phyloP scores from a whole-genome alignment of 495 filamentous ascomycete genomes.

The Penicillium dipodomyicola region DNA sequence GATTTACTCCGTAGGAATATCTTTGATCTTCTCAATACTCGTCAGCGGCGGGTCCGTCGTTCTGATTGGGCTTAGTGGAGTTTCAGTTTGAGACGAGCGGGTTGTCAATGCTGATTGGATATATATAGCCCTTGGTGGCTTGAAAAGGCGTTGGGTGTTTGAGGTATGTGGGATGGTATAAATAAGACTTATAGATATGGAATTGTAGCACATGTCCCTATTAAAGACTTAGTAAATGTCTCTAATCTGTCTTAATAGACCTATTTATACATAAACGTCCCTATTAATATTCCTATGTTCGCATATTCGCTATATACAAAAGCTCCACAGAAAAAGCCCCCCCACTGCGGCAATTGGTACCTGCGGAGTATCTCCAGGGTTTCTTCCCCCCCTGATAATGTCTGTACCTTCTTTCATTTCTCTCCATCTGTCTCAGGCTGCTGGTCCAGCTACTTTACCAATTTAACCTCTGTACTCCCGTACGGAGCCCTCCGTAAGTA shows the following conservation, averaged over 20 bases:
- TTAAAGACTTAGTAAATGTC: no score
- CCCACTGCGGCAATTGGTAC: slow-evolving; percentile 11
- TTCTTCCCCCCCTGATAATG: slow-evolving; percentile 6
- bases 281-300: no score
- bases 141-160: background rate
- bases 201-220: no score
- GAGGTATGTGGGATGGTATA: background rate
- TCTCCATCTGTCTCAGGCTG: slow-evolving; percentile 6
- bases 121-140: background rate
- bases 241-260: no score
- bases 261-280: no score
- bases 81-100: slow-evolving; percentile 29
- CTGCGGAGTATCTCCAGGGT: slow-evolving; percentile 15
- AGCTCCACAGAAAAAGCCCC: background rate
- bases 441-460: slow-evolving; percentile 18
- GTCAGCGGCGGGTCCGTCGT: slow-evolving; percentile 21
- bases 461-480: background rate
- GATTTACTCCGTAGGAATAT: background rate
- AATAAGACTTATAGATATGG: no score
- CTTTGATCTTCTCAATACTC: slow-evolving; percentile 11
- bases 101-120: slow-evolving; percentile 12
- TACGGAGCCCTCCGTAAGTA: background rate
- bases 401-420: slow-evolving; percentile 7
- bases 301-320: background rate
- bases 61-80: slow-evolving; percentile 19